Base-by-base conservation (phyloP, 352 stramenopile species). In the Hyaloperonospora brassicae region DNA sequence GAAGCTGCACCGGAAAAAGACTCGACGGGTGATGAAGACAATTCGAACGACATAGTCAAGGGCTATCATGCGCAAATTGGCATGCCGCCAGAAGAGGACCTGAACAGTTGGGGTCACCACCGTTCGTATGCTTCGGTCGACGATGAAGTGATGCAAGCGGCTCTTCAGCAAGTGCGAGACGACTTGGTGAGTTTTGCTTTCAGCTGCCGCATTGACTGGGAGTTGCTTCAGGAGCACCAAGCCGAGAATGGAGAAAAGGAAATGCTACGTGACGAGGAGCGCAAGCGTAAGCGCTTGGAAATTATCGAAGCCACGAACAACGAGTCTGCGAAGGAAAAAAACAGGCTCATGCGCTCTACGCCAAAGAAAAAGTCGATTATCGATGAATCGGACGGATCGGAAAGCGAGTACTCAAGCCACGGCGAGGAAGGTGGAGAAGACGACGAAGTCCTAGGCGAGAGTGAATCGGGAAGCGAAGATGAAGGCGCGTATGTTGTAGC, bases 41-140 rank as follows among this genome's bases (percentile, higher is more conserved):
- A 13, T 36, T 48, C 47, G 30, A 61, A 50, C 5, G 57, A 62
- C 31, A 30, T 23, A 12, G 55, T 73, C 24, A 86, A 86, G 58
- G 66, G 76, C 22, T 90, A 89, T 38, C 82, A 93, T 22, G 78
- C 79, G 34, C 82, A 93, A 57, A 81, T 93, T 47, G 82, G 84
- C 2, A 94, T 98, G 89, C 96, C 96, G 0, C 90, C 96, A 14
- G 96, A 99, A 74, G 95, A 98, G 69, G 95, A 99, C 64, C 84
- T 99, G 61, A 95, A 98, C 41, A 96, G 73, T 41, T 99, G 96
- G 96, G 95, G 86, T 30, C 96, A 99, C 66, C 96, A 99, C 70
- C 87, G 93, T 27, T 82, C 79, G 14, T 93, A 96, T 36, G 89
- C 97, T 47, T 98, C 94, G 14, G 90, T 98, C 13, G 96, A 98